These are phyloP conservation scores for Echium plantagineum DNA, from an alignment of 257 asterid species.

Conservation along the genomic window DNA sequence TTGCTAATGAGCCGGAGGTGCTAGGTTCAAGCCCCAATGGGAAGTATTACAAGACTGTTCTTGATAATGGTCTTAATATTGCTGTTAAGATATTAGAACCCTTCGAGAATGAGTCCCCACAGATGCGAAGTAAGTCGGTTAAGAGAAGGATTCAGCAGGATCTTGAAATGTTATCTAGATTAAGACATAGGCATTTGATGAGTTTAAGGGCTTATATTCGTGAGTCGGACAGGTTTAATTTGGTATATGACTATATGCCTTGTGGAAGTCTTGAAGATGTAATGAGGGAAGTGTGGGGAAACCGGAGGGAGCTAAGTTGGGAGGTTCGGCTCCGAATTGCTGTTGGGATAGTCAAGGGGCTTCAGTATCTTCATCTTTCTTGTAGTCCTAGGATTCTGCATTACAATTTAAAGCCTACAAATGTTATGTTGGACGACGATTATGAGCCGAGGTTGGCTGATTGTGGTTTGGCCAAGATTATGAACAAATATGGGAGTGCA, in stretches of 20 bases:
- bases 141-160: constrained; percentile 50
- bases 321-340: constrained; percentile 66
- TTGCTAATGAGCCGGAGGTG: constrained; percentile 43
- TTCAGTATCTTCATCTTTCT: constrained; percentile 71
- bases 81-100: constrained; percentile 74
- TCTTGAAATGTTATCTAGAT: constrained; percentile 45
- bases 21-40: constrained; percentile 64
- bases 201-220: constrained; percentile 72
- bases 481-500: constrained; percentile 38
- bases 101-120: constrained; percentile 24
- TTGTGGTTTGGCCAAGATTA: constrained; percentile 53
- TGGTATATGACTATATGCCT: constrained; percentile 64
- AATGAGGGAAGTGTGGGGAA: constrained; percentile 54
- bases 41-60: constrained; percentile 63
- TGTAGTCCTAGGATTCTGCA: constrained; percentile 62
- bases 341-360: constrained; percentile 65
- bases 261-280: constrained; percentile 77
- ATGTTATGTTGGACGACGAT: constrained; percentile 62
- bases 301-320: constrained; percentile 65
- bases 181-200: constrained; percentile 85
- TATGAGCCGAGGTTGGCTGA: constrained; percentile 78
- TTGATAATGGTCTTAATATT: constrained; percentile 65
- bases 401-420: constrained; percentile 72
- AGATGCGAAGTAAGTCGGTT: constrained; percentile 25
- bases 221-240: constrained; percentile 39